Conservation (phyloP, 257 asterid species). For the Leptodermis oblonga region DNA sequence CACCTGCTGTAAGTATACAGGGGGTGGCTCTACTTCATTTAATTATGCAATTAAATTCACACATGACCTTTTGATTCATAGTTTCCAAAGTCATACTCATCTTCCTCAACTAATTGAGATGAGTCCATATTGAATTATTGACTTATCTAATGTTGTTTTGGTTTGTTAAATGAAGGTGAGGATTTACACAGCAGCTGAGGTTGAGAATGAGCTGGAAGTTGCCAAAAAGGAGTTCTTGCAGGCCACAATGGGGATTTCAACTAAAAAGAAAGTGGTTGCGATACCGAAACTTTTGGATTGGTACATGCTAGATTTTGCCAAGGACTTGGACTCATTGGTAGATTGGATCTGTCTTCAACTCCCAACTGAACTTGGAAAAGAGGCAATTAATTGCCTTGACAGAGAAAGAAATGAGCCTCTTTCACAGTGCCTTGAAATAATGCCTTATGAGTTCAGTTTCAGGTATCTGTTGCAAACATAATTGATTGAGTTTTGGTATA, state of each 20-base stretch:
- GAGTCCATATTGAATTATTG: neutral
- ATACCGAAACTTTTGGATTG: constrained; percentile 85
- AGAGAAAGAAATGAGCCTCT: constrained; percentile 40
- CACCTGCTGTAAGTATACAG: constrained; percentile 75
- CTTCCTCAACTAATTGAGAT: neutral
- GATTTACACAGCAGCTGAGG: constrained; percentile 64
- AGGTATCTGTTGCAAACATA: constrained; percentile 70
- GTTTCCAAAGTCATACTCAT: neutral
- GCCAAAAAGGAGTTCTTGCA: constrained; percentile 74
- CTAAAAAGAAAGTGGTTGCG: constrained; percentile 38
- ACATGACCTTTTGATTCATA: no score
- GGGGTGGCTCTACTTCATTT: neutral
- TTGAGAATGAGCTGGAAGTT: constrained; percentile 73
- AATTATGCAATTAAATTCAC: neutral
- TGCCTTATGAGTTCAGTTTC: constrained; percentile 83
- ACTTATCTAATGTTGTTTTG: neutral
- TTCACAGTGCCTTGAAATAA: constrained; percentile 43
- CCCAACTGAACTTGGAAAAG: constrained; percentile 61
- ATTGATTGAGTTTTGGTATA: constrained; percentile 27
- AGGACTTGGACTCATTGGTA: constrained; percentile 70
- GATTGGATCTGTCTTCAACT: constrained; percentile 89
- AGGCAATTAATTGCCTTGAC: constrained; percentile 65
- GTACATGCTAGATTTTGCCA: constrained; percentile 84
- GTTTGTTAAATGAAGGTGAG: constrained; percentile 48
- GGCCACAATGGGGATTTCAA: constrained; percentile 73